Percentiles rank a stretch among this genome's conserved stretches.
Evolutionary conservation across 345 rosid genomes (phyloP).

Genomic region (Citrus reticulata): DNA sequence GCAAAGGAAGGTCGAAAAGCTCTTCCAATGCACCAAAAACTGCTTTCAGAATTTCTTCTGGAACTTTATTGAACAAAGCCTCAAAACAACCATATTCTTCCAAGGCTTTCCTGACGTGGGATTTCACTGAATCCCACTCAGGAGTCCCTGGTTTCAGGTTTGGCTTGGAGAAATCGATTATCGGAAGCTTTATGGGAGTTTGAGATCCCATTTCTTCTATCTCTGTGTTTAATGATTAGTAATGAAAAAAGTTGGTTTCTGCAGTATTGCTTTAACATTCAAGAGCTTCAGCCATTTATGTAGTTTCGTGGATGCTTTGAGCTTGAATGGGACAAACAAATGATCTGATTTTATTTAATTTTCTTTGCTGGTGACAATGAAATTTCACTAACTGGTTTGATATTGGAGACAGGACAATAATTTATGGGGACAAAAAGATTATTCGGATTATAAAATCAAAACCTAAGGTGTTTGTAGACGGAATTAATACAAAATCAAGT

Average conservation of each 20-base stretch:
- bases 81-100: conserved; percentile 68
- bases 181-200: conserved; percentile 28
- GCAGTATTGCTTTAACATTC: background rate
- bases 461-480: too few species aligned
- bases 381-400: background rate
- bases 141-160: conserved; percentile 33
- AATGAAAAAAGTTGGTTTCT: background rate
- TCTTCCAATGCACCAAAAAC: conserved; percentile 37
- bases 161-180: conserved; percentile 40
- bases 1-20: conserved; percentile 53
- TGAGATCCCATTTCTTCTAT: conserved; percentile 37
- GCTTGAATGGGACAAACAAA: background rate
- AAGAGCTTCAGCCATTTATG: background rate
- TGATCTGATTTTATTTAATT: background rate
- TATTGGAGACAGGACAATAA: background rate
- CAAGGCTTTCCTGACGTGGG: conserved; percentile 38
- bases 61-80: conserved; percentile 39
- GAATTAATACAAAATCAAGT: too few species aligned
- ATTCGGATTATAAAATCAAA: background rate
- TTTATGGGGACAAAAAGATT: background rate
- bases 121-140: conserved; percentile 40
- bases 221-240: background rate
- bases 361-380: background rate
- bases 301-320: background rate
- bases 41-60: conserved; percentile 29